Evolutionary conservation across 2,329 filamentous ascomycete species (phyloP), one percentile per base, ranked within the genome.

Genomic region (Sclerotinia glacialis): DNA sequence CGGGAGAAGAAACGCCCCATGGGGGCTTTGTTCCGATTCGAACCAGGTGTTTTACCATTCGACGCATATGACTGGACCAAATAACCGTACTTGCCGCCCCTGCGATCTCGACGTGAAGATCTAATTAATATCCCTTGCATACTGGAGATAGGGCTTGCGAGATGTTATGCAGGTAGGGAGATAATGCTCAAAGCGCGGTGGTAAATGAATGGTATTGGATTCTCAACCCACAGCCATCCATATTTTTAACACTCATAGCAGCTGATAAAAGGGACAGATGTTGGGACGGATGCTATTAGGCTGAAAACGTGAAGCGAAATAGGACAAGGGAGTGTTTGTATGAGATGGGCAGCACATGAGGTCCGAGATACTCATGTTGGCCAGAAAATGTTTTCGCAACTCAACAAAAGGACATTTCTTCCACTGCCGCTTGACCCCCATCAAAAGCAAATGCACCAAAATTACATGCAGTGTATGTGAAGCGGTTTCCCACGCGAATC

Each of bases 361-460:
- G 40, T 8, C 40, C 5, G 14, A 61, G n/a, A 40, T 21, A 26
- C 14, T 56, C 21, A 34, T 37, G 21, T 23, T 37, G 14, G n/a
- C 16, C 8, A 47, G 58, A 37, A 49, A 37, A 26, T 18, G 14
- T 40, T 61, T 49, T 61, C 44, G 44, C 58, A 5, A 37, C 46
- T 37, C 2, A 61, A 40, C 6, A 31, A n/a, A 47, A 34, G n/a
- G 56, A 14, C 46, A n/a, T 31, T 34, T 26, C 31, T 37, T 21
- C 8, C 12, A 18, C 44, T 37, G n/a, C 28, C n/a, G 8, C n/a
- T 49, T 49, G 58, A 49, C 58, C 58, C 44, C 58, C 44, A 61
- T 44, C 12, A 40, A 6, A 8, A 37, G 21, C 6, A 31, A 49
- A 23, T 34, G 42, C 44, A 61, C 31, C 28, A 37, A 40, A 61